Evolutionary conservation across 2,329 filamentous ascomycete species (phyloP).

Genomic region (Diaporthe longicolla): DNA sequence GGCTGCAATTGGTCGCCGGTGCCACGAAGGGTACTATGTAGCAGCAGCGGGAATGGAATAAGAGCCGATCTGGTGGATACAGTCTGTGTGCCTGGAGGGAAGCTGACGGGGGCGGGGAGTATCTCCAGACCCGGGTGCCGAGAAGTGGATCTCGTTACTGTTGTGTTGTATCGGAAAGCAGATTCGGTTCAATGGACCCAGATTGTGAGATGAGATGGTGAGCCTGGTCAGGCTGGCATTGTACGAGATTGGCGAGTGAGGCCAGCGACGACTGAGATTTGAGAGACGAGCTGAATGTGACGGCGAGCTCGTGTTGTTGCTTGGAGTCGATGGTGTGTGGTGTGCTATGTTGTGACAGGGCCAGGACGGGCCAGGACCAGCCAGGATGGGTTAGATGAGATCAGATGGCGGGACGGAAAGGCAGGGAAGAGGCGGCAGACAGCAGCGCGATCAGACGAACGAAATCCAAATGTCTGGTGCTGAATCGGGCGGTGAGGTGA

Average conservation of each 20-base stretch:
- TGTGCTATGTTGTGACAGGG: neutral
- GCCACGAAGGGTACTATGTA: neutral
- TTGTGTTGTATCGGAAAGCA: constrained; percentile 1
- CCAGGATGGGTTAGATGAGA: neutral
- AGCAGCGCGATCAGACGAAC: constrained; percentile 30
- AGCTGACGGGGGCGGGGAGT: constrained; percentile 1
- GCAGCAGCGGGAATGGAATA: neutral
- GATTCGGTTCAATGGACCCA: constrained; percentile 8
- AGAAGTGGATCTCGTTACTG: neutral
- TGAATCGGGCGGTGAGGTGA: constrained; percentile 5
- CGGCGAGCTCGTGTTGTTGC: constrained; percentile 22
- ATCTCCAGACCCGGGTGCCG: constrained; percentile 5
- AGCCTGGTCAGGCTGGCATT: neutral
- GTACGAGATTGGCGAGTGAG: constrained; percentile 16
- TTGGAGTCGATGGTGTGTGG: neutral
- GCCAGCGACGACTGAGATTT: constrained; percentile 16
- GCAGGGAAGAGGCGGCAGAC: constrained; percentile 24
- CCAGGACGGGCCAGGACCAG: neutral
- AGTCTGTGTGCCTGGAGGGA: neutral
- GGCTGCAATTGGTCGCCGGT: constrained; percentile 10
- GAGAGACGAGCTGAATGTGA: constrained; percentile 5
- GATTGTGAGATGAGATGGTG: neutral
- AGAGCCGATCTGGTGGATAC: constrained; percentile 12
- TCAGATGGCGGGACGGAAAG: constrained; percentile 5
- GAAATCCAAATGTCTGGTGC: neutral